Evolutionary conservation across 352 stramenopile species (phyloP).

Genomic region (Globisporangium polare): DNA sequence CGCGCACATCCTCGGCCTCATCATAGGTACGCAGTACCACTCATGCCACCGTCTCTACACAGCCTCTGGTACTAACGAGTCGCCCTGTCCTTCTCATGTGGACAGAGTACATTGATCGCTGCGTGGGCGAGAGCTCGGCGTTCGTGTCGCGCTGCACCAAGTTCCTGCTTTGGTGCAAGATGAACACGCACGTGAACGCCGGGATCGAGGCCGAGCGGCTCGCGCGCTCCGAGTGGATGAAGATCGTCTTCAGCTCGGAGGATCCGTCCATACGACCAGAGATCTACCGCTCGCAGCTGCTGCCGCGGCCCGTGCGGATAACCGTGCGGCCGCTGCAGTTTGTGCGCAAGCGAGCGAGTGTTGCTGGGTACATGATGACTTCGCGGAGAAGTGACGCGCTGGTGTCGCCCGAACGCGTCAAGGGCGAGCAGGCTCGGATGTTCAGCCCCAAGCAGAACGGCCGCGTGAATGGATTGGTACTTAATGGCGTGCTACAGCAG

Average conservation of each 20-base stretch:
- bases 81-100: background rate
- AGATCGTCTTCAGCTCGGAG: conserved; percentile 65
- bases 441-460: background rate
- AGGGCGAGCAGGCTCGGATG: background rate
- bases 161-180: conserved; percentile 49
- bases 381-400: background rate
- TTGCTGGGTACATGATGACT: conserved; percentile 4
- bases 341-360: conserved; percentile 19
- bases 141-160: conserved; percentile 36
- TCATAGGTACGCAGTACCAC: conserved; percentile 38
- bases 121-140: conserved; percentile 25
- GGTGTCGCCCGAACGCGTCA: background rate
- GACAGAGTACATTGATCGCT: conserved; percentile 50
- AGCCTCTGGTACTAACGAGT: background rate
- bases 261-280: conserved; percentile 17
- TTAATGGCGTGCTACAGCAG: background rate
- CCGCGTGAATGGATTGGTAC: background rate
- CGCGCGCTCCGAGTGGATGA: conserved; percentile 72
- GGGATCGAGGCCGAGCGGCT: conserved; percentile 32
- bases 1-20: conserved; percentile 40
- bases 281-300: conserved; percentile 32
- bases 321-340: conserved; percentile 53
- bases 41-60: background rate
- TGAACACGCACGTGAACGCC: conserved; percentile 36
- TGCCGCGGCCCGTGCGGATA: conserved; percentile 55